phyloP scores from a whole-genome alignment of 352 stramenopile species.

The Phytopythium ostracodes region DNA sequence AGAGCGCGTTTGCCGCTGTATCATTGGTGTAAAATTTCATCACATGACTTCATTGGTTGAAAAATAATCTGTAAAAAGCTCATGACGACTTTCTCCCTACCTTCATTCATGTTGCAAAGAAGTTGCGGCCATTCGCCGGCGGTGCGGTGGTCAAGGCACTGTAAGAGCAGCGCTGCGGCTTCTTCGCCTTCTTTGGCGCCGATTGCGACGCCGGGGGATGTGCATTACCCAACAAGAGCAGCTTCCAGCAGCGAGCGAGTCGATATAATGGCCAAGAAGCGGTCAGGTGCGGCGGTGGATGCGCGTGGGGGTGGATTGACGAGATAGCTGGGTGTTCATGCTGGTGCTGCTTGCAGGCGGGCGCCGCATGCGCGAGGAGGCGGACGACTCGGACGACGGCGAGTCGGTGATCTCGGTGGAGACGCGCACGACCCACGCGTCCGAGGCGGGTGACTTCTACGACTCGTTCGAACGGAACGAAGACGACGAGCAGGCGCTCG shows the following conservation, averaged over 20 bases:
- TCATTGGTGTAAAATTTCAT: not conserved
- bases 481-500: conserved; percentile 59
- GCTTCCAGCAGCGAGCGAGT: conserved; percentile 6
- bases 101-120: conserved; percentile 2
- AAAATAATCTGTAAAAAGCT: not conserved
- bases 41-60: not conserved
- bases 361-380: conserved; percentile 61
- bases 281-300: conserved; percentile 28
- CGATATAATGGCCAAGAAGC: conserved; percentile 60
- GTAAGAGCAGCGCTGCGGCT: not conserved
- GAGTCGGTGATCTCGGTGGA: conserved; percentile 68
- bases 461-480: conserved; percentile 56
- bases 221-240: conserved; percentile 1
- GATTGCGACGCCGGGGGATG: not conserved
- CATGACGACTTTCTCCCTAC: not conserved
- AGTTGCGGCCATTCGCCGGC: not conserved
- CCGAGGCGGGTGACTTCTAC: conserved; percentile 67
- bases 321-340: not conserved
- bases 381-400: conserved; percentile 63
- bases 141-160: not conserved
- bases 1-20: not conserved
- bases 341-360: conserved; percentile 19
- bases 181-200: not conserved
- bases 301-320: not conserved
- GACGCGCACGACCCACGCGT: conserved; percentile 52